Conservation (phyloP, 495 filamentous ascomycete species). For the Aspergillus bertholletiae region DNA sequence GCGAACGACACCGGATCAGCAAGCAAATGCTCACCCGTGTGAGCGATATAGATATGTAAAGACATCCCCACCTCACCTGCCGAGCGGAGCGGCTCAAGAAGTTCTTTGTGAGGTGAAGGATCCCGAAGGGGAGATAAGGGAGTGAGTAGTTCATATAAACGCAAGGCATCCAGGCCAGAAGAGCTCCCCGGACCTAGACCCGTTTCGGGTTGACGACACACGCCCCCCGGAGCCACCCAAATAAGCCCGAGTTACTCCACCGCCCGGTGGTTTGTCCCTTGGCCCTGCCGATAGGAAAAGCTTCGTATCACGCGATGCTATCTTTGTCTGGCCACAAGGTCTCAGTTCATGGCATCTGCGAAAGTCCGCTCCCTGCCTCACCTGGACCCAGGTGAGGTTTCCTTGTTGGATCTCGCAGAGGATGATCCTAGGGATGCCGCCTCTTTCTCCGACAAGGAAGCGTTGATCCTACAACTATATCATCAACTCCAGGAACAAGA, state of each 20-base stretch:
- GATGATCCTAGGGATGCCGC: slow-evolving; percentile 46
- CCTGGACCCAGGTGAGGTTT: slow-evolving; percentile 33
- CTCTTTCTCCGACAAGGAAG: slow-evolving; percentile 58
- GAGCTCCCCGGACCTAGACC: slow-evolving; percentile 20
- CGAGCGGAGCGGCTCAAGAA: slow-evolving; percentile 28
- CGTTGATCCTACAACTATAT: slow-evolving; percentile 61
- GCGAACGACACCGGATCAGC: slow-evolving; percentile 66
- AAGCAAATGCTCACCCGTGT: slow-evolving; percentile 78
- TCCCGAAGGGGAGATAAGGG: slow-evolving; percentile 21
- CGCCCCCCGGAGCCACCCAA: slow-evolving; percentile 10
- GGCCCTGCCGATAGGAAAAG: no score
- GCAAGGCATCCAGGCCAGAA: slow-evolving; percentile 11
- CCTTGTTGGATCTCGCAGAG: slow-evolving; percentile 37
- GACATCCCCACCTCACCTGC: slow-evolving; percentile 57
- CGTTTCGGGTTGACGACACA: slow-evolving; percentile 15
- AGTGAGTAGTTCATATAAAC: slow-evolving; percentile 4
- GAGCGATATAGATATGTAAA: slow-evolving; percentile 80
- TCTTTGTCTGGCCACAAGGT: slow-evolving; percentile 28
- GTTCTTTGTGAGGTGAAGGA: slow-evolving; percentile 15
- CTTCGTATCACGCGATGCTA: slow-evolving; percentile 35
- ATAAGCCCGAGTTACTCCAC: slow-evolving; percentile 13
- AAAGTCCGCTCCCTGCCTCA: slow-evolving; percentile 31
- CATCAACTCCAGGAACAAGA: slow-evolving; percentile 66
- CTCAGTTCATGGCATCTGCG: slow-evolving; percentile 36
- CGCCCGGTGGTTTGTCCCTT: no score